Conservation (phyloP, 257 asterid species). For the Asclepias syriaca region DNA sequence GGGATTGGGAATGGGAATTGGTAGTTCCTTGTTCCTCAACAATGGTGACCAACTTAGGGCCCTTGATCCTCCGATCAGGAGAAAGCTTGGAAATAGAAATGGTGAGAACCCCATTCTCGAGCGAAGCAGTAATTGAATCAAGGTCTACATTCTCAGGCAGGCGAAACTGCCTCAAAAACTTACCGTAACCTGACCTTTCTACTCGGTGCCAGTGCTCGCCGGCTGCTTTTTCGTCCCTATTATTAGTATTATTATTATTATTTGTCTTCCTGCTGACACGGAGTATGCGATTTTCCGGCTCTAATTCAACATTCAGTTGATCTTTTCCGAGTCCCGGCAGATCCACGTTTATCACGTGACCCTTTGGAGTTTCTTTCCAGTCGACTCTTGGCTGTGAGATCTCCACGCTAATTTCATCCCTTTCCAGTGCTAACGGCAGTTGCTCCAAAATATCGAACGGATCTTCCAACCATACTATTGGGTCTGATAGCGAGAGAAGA, state of each 20-base stretch:
- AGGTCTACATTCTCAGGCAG: constrained; percentile 25
- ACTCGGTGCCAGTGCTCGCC: constrained; percentile 23
- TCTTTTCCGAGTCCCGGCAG: constrained; percentile 27
- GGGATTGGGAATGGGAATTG: neutral
- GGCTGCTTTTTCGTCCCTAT: neutral
- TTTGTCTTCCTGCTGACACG: constrained; percentile 22
- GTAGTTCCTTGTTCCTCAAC: neutral
- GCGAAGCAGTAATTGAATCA: constrained; percentile 18
- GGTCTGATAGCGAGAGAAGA: neutral
- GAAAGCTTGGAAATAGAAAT: constrained; percentile 21
- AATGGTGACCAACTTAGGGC: constrained; percentile 19
- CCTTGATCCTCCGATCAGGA: constrained; percentile 15
- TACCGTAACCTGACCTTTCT: constrained; percentile 15
- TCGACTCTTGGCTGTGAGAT: constrained; percentile 19
- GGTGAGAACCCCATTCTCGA: constrained; percentile 26
- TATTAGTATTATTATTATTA: constrained; percentile 8
- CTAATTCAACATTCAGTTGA: constrained; percentile 23
- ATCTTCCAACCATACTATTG: constrained; percentile 7
- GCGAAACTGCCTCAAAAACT: constrained; percentile 30
- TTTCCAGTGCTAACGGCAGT: constrained; percentile 20
- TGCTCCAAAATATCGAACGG: constrained; percentile 28
- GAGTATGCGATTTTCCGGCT: constrained; percentile 18
- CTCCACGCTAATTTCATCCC: neutral
- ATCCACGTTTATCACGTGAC: constrained; percentile 16
- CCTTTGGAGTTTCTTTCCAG: constrained; percentile 26